Percentiles rank a stretch among this genome's conserved stretches.
Conservation (phyloP, 140 eudicot species). For the Erigeron philadelphicus region DNA sequence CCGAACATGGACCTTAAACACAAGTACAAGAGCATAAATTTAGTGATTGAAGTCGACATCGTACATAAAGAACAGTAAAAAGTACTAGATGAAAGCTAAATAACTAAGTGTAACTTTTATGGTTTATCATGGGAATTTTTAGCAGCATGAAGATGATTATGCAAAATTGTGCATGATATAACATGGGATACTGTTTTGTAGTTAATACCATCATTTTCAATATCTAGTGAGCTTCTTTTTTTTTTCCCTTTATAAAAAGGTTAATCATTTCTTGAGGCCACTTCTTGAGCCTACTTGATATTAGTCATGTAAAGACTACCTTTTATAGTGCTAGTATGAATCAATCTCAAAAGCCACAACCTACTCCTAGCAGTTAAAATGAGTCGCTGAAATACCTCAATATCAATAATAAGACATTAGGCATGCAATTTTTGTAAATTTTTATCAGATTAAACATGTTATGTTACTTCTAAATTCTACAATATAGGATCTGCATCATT, state of each 20-base stretch:
- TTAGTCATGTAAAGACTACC: conserved; percentile 21
- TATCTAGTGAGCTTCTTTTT: conserved; percentile 27
- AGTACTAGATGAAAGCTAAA: not conserved
- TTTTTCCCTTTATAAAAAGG: conserved; percentile 37
- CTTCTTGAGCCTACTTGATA: conserved; percentile 32
- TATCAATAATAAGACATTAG: conserved; percentile 7
- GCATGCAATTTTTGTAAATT: not conserved
- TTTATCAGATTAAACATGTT: not conserved
- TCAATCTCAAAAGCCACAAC: conserved; percentile 17
- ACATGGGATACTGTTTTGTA: conserved; percentile 12
- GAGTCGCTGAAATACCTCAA: no score
- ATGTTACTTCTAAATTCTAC: not conserved
- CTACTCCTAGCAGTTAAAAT: no score
- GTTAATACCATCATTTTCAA: conserved; percentile 24
- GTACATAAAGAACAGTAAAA: not conserved
- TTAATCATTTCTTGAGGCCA: conserved; percentile 37
- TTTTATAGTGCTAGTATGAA: conserved; percentile 29
- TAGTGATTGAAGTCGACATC: not conserved
- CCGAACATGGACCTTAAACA: conserved; percentile 15
- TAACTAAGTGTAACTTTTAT: not conserved
- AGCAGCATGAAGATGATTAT: conserved; percentile 8
- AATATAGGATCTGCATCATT: not conserved
- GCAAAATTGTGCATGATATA: conserved; percentile 20
- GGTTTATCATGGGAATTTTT: conserved; percentile 18
- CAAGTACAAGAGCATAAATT: not conserved